A percentile compares a stretch with the other conserved stretches of the same genome.
Conservation (phyloP, 164 flowering plant species). For the Macadamia tetraphylla region DNA sequence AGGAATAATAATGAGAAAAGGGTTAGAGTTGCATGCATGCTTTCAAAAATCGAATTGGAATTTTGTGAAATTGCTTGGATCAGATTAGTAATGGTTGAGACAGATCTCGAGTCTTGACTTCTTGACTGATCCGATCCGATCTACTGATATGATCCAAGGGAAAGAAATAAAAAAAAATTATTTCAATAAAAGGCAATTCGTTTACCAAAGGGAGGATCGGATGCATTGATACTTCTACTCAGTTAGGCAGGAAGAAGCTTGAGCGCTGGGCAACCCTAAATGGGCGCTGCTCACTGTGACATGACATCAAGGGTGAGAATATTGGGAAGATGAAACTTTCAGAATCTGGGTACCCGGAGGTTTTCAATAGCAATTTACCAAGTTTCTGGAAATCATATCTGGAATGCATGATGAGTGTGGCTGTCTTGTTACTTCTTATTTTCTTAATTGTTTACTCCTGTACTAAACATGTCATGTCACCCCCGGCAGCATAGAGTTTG, state of each 20-base stretch:
- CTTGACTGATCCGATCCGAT: no score
- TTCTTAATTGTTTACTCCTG: background rate
- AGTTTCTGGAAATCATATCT: constrained; percentile 13
- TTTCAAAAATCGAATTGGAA: no score
- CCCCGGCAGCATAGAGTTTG: no score
- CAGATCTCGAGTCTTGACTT: no score
- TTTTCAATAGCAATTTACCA: constrained; percentile 43
- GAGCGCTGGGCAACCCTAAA: constrained; percentile 64
- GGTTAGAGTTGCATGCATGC: no score
- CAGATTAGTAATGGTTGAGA: no score
- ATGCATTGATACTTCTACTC: constrained; percentile 59
- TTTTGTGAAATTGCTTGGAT: no score
- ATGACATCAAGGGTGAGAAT: constrained; percentile 59
- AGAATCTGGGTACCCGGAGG: constrained; percentile 76
- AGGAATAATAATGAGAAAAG: no score
- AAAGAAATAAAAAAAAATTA: no score
- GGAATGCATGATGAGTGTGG: background rate
- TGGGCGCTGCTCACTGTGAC: constrained; percentile 81
- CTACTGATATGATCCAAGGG: no score
- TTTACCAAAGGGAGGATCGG: constrained; percentile 75
- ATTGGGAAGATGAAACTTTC: constrained; percentile 73
- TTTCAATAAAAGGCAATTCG: no score
- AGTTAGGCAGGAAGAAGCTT: constrained; percentile 52
- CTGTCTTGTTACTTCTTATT: background rate
- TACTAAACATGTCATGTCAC: background rate